phyloP scores from a whole-genome alignment of 2,329 filamentous ascomycete species.

The Sclerotinia trifoliorum region DNA sequence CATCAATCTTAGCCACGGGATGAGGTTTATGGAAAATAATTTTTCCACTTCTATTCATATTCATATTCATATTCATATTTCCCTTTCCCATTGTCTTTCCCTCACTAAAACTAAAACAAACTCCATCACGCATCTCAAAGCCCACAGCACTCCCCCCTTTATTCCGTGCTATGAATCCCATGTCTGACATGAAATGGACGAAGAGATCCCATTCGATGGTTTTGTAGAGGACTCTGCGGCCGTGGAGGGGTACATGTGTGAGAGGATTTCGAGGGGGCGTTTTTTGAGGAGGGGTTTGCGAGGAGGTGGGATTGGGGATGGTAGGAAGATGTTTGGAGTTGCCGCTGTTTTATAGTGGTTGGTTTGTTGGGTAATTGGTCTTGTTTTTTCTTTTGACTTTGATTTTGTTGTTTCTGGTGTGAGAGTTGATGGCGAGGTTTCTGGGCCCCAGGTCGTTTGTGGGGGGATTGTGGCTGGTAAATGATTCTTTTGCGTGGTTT shows the following conservation, averaged over 20 bases:
- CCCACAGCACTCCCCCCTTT: slow-evolving; percentile 2
- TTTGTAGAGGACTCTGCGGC: neutral
- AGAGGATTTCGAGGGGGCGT: neutral
- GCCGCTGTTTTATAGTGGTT: neutral
- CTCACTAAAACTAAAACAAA: neutral
- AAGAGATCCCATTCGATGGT: slow-evolving; percentile 1
- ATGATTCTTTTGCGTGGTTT: neutral
- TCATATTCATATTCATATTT: neutral
- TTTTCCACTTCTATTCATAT: neutral
- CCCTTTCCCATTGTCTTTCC: neutral
- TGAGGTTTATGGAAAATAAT: slow-evolving; percentile 28
- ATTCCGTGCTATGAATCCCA: slow-evolving; percentile 20
- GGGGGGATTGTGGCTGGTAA: neutral
- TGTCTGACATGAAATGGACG: slow-evolving; percentile 19
- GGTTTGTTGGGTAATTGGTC: neutral
- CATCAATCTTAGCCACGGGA: slow-evolving; percentile 23
- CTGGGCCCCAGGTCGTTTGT: neutral
- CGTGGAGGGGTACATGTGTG: neutral
- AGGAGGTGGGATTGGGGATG: too few relatives aligned
- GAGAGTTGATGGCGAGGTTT: neutral
- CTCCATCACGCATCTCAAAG: slow-evolving; percentile 7
- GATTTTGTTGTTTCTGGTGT: too few relatives aligned
- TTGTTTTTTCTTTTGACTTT: neutral
- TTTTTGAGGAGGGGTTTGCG: neutral
- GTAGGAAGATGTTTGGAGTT: too few relatives aligned